A percentile compares a stretch with the other conserved stretches of the same genome.
These are phyloP conservation scores for Ambrosia artemisiifolia DNA, from an alignment of 129 eudicot species.

Conservation along the genomic window DNA sequence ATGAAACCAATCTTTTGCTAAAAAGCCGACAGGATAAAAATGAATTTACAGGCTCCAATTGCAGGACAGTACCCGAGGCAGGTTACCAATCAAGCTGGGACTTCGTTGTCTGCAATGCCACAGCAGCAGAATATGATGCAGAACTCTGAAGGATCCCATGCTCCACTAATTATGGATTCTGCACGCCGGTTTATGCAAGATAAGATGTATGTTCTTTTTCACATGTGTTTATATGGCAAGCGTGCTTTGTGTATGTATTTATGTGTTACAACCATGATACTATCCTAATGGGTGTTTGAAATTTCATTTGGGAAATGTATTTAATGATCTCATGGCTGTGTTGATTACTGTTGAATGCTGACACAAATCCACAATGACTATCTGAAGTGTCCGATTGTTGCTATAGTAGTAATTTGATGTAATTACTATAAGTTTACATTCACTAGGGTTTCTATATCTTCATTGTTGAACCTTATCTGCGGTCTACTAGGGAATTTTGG, in stretches of 20 bases:
- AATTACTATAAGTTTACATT: background rate
- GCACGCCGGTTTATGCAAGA: constrained; percentile 42
- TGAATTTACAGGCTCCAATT: constrained; percentile 72
- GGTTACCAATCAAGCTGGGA: constrained; percentile 51
- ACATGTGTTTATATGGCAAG: background rate
- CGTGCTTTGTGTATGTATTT: background rate
- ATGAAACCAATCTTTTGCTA: constrained; percentile 22
- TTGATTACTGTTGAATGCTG: background rate
- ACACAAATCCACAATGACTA: background rate
- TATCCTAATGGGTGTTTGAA: background rate
- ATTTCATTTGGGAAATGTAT: background rate
- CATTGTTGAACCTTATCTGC: background rate
- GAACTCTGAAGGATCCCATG: constrained; percentile 42
- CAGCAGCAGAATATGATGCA: constrained; percentile 70
- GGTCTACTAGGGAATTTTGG: background rate
- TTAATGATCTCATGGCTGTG: background rate
- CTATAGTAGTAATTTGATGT: background rate
- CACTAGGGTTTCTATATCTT: background rate
- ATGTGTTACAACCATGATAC: background rate
- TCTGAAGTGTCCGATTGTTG: background rate
- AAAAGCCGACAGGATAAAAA: constrained; percentile 38
- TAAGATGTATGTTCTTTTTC: constrained; percentile 44
- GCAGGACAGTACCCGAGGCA: constrained; percentile 76
- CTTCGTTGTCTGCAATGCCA: constrained; percentile 47
- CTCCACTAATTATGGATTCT: constrained; percentile 44